These are phyloP conservation scores for Hippophae tibetana DNA, from an alignment of 306 rosid genomes.

Conservation along the genomic window DNA sequence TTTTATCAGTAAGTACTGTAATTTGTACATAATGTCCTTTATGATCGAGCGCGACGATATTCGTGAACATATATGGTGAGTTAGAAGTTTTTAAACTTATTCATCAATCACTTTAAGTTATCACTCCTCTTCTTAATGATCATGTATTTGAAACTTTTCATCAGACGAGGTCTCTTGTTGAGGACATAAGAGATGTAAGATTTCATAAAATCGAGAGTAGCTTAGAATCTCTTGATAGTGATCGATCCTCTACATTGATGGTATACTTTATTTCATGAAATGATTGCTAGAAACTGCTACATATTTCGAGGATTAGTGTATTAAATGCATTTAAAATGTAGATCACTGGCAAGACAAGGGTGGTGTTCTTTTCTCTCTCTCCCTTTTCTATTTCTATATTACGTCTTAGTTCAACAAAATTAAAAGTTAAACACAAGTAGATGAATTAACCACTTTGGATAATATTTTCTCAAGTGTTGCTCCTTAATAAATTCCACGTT, in stretches of 20 bases:
- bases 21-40: slow-evolving; percentile 7
- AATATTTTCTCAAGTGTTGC: no score
- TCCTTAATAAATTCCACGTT: no score
- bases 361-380: no score
- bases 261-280: slow-evolving; percentile 31
- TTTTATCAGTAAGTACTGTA: slow-evolving; percentile 54
- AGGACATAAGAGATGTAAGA: slow-evolving; percentile 83
- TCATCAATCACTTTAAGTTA: not conserved
- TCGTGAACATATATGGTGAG: slow-evolving; percentile 77
- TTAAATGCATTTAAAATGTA: no score
- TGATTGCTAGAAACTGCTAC: no score
- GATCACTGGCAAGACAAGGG: no score
- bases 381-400: no score
- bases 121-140: not conserved
- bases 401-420: no score
- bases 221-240: slow-evolving; percentile 69
- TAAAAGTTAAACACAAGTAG: no score
- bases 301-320: no score
- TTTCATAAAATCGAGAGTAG: slow-evolving; percentile 89
- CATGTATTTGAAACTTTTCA: not conserved
- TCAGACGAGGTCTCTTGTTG: slow-evolving; percentile 81
- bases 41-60: slow-evolving; percentile 57
- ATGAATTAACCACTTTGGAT: no score
- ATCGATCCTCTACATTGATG: slow-evolving; percentile 83
- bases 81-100: slow-evolving; percentile 17